Base-by-base conservation (phyloP, 2,329 filamentous ascomycete species). In the Stagonosporopsis vannaccii region DNA sequence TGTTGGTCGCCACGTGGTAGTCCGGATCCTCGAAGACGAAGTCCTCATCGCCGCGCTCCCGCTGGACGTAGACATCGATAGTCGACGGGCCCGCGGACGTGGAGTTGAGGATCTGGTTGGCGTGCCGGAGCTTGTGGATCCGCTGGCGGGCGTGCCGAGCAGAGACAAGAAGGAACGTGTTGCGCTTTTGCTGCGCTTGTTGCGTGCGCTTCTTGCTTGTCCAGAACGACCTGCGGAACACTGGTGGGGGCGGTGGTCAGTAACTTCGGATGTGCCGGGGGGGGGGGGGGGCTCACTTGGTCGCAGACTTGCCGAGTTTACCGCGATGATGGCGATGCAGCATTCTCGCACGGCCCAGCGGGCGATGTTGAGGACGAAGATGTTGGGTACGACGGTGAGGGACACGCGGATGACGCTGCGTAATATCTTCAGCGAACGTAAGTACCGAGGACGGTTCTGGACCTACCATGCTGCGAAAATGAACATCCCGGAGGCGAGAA, bases 301-400 rank as follows among this genome's bases (percentile, higher is more conserved):
- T 4, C 51, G 48, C 1, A 62, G 45, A 15, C 47, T 51, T 19
- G 58, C 58, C 1, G 51, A 45, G 30, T 62, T 62, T 36, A 62
- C 60, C 1, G 60, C 60, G 2, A 62, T 37, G 20, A 62, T 41
- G 3, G 51, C 55, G n/a, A 60, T 55, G 32, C 48, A 47, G n/a
- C 58, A 57, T 25, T 62, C 58, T 13, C 60, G 58, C 6, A 59
- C 42, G 11, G 58, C 58, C 58, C 60, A 62, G 3, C 60, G 60
- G 1, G 60, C 58, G 25, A 62, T 59, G 13, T 51, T 54, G 23
- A 59, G 54, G n/a, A 60, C 48, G 11, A 43, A 56, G 6, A 58
- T 52, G 22, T 58, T 48, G 4, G 54, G 60, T 1, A 62, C 51
- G 1, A 57, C 58, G 19, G 58, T 60, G 11, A 62, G 44, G 0